Percentiles rank a stretch among this genome's conserved stretches.
phyloP scores from a whole-genome alignment of 129 eudicot species.

The Logfia minima region DNA sequence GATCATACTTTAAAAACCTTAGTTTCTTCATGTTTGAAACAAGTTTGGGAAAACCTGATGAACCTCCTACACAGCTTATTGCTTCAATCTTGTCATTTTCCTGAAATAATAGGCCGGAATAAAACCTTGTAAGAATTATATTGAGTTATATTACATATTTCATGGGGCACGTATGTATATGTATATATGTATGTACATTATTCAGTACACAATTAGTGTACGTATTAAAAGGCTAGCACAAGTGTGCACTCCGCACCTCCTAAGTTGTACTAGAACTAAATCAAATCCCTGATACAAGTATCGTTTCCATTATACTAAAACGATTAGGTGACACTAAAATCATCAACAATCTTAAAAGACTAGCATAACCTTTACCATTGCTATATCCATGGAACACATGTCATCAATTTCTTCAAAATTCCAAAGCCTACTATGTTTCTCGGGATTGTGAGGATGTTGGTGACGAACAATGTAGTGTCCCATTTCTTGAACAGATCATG shows the following conservation, averaged over 20 bases:
- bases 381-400: not conserved
- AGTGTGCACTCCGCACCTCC: too few species aligned
- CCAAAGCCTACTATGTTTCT: not conserved
- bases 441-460: not conserved
- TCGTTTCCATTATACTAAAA: too few species aligned
- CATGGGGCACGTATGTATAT: too few species aligned
- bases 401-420: not conserved
- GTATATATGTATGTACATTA: too few species aligned
- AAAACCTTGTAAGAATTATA: not conserved
- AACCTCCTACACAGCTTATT: not conserved
- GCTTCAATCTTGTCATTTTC: conserved; percentile 1
- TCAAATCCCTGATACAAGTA: too few species aligned
- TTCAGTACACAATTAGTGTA: too few species aligned
- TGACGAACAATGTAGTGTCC: not conserved
- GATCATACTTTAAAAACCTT: not conserved
- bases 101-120: not conserved
- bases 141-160: not conserved
- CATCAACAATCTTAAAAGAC: too few species aligned
- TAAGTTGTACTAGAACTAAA: too few species aligned
- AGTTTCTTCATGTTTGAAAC: not conserved
- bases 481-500: not conserved
- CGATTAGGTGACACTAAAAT: too few species aligned
- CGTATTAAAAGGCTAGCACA: too few species aligned
- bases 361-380: not conserved
- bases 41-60: not conserved